Evolutionary conservation across 345 rosid species (phyloP), one percentile per base, ranked within the genome.

Genomic region (Carallia pectinifolia): DNA sequence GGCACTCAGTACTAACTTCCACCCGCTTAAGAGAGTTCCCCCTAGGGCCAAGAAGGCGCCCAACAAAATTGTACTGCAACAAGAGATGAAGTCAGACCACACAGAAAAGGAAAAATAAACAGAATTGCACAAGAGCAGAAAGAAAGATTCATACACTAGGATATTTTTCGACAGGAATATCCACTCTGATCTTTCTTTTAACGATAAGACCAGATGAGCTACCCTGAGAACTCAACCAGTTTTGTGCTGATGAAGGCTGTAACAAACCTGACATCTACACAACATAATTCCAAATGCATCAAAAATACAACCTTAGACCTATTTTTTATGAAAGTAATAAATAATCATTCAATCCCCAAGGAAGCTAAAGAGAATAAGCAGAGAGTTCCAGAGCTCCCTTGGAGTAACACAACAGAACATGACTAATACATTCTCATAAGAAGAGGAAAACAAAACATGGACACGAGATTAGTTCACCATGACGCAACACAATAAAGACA

Each of bases 11-110:
- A 79, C 79, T 92, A 56, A 95, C 95, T 87, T 96, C 99, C 77
- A 96, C 96, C 53, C 99, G 87, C 83, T 92, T 96, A 50, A 96
- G 89, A 36, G 99, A 96, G 87, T 96, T 89, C 10, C 99, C 99
- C 78, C 99, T 86, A 56, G 99, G 99, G 50, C 98, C 99, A 76
- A 96, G 88, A 74, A 96, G 95, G 67, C 98, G 98, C 31, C 99
- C 98, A n/a, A 96, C 99, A 80, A 96, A 96, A 80, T 96, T 96
- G 85, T 71, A 96, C 99, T 96, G 90, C 77, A 71, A 75, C 36
- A 67, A 73, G 34, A 67, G 71, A 64, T 36, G 50, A 34, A 58
- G 60, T 81, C 70, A 78, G 79, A 64, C 7, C 16, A 76, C 4
- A 17, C 37, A 70, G 4, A 17, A 68, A 69, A 6, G 58, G 38